A percentile compares a stretch with the other conserved stretches of the same genome.
Evolutionary conservation across 208 protist species (phyloP).

Genomic region (Acanthamoeba lenticulata): DNA sequence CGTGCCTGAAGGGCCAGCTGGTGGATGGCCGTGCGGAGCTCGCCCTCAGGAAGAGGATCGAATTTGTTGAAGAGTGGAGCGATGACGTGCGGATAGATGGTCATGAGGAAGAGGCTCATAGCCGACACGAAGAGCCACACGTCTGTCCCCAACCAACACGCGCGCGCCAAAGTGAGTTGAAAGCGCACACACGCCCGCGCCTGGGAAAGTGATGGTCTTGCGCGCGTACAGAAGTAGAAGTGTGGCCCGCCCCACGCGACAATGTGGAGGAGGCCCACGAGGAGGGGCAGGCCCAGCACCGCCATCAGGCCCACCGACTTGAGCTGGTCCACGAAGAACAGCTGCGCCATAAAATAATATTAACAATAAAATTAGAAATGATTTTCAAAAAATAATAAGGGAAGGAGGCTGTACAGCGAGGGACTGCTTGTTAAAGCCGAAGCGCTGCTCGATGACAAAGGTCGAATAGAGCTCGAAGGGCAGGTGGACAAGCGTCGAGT

Average conservation of each 20-base stretch:
- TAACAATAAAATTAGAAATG: not conserved
- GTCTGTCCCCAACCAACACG: not conserved
- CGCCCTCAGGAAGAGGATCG: not conserved
- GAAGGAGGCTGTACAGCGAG: not conserved
- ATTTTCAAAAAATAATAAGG: not conserved
- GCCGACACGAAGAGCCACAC: slow-evolving; percentile 3
- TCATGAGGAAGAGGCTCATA: slow-evolving; percentile 1
- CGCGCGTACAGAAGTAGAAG: slow-evolving; percentile 22
- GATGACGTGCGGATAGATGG: slow-evolving; percentile 45
- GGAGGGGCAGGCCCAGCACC: not conserved
- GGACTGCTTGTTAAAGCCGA: slow-evolving; percentile 58
- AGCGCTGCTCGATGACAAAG: slow-evolving; percentile 53
- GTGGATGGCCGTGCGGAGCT: slow-evolving; percentile 43
- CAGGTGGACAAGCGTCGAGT: slow-evolving; percentile 33
- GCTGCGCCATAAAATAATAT: not conserved
- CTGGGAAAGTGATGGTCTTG: not conserved
- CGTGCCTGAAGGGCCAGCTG: not conserved
- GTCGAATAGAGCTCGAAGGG: slow-evolving; percentile 51
- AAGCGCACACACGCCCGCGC: not conserved
- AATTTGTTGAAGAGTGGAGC: slow-evolving; percentile 57
- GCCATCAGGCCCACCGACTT: slow-evolving; percentile 40
- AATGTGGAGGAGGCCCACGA: not conserved
- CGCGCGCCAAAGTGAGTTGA: not conserved
- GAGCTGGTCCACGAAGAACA: slow-evolving; percentile 34
- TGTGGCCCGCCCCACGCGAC: slow-evolving; percentile 32